phyloP scores from a whole-genome alignment of 768 basidiomycete species.

The Brasilioporus rufonigricans region DNA sequence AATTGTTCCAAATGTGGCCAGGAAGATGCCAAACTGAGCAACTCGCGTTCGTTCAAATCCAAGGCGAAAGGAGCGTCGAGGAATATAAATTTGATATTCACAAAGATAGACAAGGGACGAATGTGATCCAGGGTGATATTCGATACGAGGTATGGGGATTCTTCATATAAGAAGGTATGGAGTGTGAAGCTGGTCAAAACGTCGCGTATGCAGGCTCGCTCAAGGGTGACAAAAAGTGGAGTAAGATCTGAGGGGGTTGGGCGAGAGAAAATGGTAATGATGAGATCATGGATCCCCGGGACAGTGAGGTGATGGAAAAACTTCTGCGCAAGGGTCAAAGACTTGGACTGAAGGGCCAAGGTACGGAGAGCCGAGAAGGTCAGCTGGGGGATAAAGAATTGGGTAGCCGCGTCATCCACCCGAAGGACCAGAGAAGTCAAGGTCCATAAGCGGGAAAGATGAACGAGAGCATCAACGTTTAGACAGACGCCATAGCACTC shows the following conservation, averaged over 20 bases:
- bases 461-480: neutral
- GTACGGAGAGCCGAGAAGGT: neutral
- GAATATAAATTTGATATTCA: neutral
- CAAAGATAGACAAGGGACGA: neutral
- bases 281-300: neutral
- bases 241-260: neutral
- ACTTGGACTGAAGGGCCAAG: neutral
- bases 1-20: neutral
- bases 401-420: neutral
- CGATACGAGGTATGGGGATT: neutral
- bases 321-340: neutral
- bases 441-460: neutral
- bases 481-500: neutral
- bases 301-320: neutral
- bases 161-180: neutral
- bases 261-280: neutral
- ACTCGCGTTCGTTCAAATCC: neutral
- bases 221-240: neutral
- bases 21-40: neutral
- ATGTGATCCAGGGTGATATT: neutral
- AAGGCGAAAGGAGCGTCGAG: neutral
- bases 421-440: neutral
- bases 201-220: neutral
- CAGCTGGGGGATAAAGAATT: neutral
- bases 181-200: neutral